Evolutionary conservation across 2,329 filamentous ascomycete genomes (phyloP).

Genomic region (Cadophora sp.): DNA sequence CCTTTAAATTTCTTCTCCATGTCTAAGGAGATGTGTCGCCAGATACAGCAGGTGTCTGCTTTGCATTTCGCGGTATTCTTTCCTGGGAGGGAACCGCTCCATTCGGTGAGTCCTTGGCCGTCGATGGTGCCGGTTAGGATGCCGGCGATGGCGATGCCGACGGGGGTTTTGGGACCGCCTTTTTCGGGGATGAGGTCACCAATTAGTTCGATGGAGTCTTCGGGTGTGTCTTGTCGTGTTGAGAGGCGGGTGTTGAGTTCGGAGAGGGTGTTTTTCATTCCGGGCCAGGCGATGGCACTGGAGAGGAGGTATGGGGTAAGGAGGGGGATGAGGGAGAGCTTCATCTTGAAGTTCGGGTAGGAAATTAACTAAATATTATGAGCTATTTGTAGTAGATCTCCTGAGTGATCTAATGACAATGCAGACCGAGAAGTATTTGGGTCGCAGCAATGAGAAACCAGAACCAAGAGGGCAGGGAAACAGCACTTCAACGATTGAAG

Average conservation of each 20-base stretch:
- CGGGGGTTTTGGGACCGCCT: slow-evolving; percentile 18
- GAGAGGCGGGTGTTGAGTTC: slow-evolving; percentile 3
- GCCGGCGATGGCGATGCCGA: slow-evolving; percentile 22
- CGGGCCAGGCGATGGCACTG: neutral
- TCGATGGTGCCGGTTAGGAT: slow-evolving; percentile 26
- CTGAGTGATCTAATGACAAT: no score
- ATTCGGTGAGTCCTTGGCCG: slow-evolving; percentile 15
- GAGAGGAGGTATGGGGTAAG: neutral
- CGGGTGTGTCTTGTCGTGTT: neutral
- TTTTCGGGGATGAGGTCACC: slow-evolving; percentile 57
- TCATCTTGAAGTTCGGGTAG: neutral
- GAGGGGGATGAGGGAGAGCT: neutral
- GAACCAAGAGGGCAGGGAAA: no score
- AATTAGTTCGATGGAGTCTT: slow-evolving; percentile 77
- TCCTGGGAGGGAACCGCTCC: slow-evolving; percentile 9
- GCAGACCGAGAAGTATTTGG: no score
- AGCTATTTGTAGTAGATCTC: neutral
- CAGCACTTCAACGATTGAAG: no score
- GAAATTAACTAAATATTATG: neutral
- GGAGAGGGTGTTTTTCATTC: neutral
- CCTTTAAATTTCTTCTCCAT: slow-evolving; percentile 27
- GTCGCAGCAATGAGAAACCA: no score
- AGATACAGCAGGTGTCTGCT: slow-evolving; percentile 31
- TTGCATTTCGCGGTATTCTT: slow-evolving; percentile 19
- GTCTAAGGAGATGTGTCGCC: slow-evolving; percentile 27